phyloP scores from a whole-genome alignment of 306 rosid genomes.

The Cajanus cajan region DNA sequence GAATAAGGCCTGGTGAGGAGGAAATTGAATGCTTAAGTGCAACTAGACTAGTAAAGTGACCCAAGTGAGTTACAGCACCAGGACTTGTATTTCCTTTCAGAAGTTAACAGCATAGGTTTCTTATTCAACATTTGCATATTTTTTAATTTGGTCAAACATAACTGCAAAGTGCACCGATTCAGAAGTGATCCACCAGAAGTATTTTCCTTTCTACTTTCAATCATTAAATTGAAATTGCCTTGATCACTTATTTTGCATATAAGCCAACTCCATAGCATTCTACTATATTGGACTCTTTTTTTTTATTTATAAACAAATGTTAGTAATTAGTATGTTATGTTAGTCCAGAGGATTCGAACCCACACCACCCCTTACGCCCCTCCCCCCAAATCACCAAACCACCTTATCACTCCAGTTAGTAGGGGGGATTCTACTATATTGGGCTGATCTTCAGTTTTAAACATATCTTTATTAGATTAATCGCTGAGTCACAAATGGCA shows the following conservation, averaged over 20 bases:
- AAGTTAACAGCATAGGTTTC: not conserved
- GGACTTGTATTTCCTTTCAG: not conserved
- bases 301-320: too few relatives aligned
- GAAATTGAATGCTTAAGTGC: not conserved
- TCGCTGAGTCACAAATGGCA: not conserved
- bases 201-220: constrained; percentile 3
- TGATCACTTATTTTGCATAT: not conserved
- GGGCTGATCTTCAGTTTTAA: too few relatives aligned
- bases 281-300: not conserved
- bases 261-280: not conserved
- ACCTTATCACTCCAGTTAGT: too few relatives aligned
- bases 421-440: too few relatives aligned
- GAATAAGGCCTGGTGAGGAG: not conserved
- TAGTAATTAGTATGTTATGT: too few relatives aligned
- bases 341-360: too few relatives aligned
- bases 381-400: too few relatives aligned
- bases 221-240: not conserved
- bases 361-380: too few relatives aligned
- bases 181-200: constrained; percentile 10
- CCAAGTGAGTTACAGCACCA: not conserved
- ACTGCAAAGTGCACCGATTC: not conserved
- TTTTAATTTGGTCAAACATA: not conserved
- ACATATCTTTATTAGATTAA: too few relatives aligned
- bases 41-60: not conserved
- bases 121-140: not conserved